Evolutionary conservation across 2,329 filamentous ascomycete genomes (phyloP).

Genomic region (Botrytis cinerea): DNA sequence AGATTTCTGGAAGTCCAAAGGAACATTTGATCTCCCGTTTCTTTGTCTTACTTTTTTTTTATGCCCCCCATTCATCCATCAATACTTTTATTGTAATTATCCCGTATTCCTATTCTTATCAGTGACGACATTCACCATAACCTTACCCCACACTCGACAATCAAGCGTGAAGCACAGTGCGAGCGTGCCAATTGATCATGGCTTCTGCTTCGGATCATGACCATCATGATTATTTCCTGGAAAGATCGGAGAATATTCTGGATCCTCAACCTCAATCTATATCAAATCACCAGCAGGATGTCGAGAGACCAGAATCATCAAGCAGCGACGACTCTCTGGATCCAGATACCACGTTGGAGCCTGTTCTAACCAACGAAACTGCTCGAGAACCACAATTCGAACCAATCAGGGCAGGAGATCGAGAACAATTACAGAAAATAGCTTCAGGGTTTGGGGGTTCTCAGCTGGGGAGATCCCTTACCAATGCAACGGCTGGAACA

Average conservation of each 20-base stretch:
- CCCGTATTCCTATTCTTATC: background rate
- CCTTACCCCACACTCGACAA: background rate
- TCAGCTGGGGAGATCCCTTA: slow-evolving; percentile 26
- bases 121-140: background rate
- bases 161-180: background rate
- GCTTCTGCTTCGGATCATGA: slow-evolving; percentile 9
- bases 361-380: slow-evolving; percentile 29
- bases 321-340: slow-evolving; percentile 26
- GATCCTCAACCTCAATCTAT: background rate
- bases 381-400: slow-evolving; percentile 32
- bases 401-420: slow-evolving; percentile 34
- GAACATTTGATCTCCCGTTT: background rate
- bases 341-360: slow-evolving; percentile 20
- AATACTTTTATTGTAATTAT: background rate
- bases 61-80: background rate
- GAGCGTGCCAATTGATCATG: slow-evolving; percentile 4
- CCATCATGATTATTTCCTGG: slow-evolving; percentile 4
- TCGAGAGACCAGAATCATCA: background rate
- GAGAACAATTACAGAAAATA: slow-evolving; percentile 36
- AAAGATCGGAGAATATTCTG: background rate
- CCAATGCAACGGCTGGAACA: background rate
- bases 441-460: slow-evolving; percentile 34
- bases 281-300: background rate
- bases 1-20: background rate
- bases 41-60: background rate